Evolutionary conservation across 176 grass and related monocot species (phyloP), one percentile per base, ranked within the genome.

Genomic region (Aechmea fasciata): DNA sequence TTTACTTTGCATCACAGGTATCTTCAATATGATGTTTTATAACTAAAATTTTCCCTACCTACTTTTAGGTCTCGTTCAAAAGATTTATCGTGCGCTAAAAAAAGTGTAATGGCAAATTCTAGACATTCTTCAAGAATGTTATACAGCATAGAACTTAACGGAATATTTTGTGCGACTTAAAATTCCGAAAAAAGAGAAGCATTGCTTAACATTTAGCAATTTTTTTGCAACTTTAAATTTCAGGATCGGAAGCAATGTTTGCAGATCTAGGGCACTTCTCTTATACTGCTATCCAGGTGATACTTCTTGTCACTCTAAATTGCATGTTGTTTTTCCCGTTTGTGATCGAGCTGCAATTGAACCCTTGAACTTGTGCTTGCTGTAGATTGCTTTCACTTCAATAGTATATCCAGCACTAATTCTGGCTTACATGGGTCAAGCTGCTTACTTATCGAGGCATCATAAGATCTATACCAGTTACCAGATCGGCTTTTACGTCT

Each of bases 221-320:
- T 3, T 11, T 11, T 28, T 18, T 63, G 52, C 76, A 10, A 41
- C 33, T 41, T 41, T 41, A 5, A 41, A 57, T 33, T 70, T 65
- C 77, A 97, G 94, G 94, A 79, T 99, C 94, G 1, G 94, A 99
- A 86, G 94, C 94, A 71, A 99, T 99, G 94, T 99, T 99, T 75
- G 94, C 94, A 13, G 94, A 99, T 80, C 94, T 99, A 66, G 94
- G 94, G 2, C 94, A 99, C 69, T 99, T 99, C 76, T 93, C 94
- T 18, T 99, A 87, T 54, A 87, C 82, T 80, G 89, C 94, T 59
- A 99, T 99, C 66, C 94, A 97, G 84, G 93, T 92, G 77, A 70
- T 20, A 18, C 24, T 49, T 61, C 9, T 80, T 84, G 10, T 68
- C 70, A 63, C 9, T 9, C 9, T 11, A 51, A 12, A 24, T 25